These are phyloP conservation scores for Cochlearia excelsa DNA, from an alignment of 345 rosid species.

Conservation along the genomic window DNA sequence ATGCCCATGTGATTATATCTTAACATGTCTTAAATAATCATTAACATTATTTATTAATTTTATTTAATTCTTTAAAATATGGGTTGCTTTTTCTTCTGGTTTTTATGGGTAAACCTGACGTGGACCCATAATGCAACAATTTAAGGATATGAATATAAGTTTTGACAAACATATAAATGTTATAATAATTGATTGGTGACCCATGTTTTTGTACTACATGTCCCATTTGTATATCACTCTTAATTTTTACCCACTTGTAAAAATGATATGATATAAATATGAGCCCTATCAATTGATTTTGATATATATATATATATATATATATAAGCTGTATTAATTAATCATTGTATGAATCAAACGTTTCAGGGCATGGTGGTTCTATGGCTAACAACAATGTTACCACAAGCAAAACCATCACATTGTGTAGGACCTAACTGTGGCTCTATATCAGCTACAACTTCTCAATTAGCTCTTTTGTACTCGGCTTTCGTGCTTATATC, in stretches of 20 bases:
- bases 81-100: no score
- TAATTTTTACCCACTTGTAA: not conserved
- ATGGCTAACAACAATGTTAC: not conserved
- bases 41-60: no score
- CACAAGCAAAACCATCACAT: not conserved
- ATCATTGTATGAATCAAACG: not conserved
- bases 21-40: slow-evolving; percentile 11
- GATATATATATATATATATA: not conserved
- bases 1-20: slow-evolving; percentile 35
- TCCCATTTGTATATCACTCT: not conserved
- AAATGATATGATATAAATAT: no score
- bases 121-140: no score
- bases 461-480: not conserved
- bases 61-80: no score
- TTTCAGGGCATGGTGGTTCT: not conserved
- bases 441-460: not conserved
- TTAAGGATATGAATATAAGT: no score
- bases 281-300: not conserved
- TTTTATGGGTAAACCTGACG: no score
- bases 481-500: not conserved
- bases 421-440: not conserved
- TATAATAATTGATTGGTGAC: no score
- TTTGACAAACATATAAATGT: no score
- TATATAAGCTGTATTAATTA: no score
- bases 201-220: not conserved